Percentiles rank a stretch among this genome's conserved stretches.
phyloP scores from a whole-genome alignment of 768 basidiomycete genomes.

The Suillus spraguei region DNA sequence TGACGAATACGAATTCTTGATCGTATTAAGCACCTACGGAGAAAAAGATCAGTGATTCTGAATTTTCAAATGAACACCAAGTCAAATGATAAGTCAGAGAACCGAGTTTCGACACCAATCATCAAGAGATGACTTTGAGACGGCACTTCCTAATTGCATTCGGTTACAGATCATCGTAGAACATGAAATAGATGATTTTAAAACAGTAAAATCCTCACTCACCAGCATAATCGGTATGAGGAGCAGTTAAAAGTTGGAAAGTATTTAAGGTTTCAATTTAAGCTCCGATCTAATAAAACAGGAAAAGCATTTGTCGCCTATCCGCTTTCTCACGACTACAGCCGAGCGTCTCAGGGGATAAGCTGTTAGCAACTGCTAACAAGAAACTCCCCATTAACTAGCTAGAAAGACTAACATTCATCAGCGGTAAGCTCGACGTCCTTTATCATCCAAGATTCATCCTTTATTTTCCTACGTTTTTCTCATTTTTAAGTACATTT shows the following conservation, averaged over 20 bases:
- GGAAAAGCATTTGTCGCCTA: slow-evolving; percentile 27
- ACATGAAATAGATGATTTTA: not conserved
- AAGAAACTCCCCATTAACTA: slow-evolving; percentile 24
- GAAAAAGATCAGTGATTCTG: not conserved
- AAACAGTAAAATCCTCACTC: slow-evolving; percentile 13
- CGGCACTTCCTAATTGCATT: slow-evolving; percentile 41
- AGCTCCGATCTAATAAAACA: slow-evolving; percentile 34
- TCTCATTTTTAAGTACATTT: slow-evolving; percentile 13
- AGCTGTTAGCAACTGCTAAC: slow-evolving; percentile 35
- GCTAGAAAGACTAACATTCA: slow-evolving; percentile 8
- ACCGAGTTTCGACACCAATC: slow-evolving; percentile 37
- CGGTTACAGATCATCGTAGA: slow-evolving; percentile 34
- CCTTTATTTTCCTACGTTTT: slow-evolving; percentile 18
- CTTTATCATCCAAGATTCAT: slow-evolving; percentile 15
- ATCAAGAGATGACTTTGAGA: slow-evolving; percentile 30
- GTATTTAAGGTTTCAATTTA: slow-evolving; percentile 18
- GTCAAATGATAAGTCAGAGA: slow-evolving; percentile 27
- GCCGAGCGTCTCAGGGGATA: slow-evolving; percentile 39
- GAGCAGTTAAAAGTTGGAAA: not conserved
- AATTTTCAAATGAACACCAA: not conserved
- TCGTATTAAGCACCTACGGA: not conserved
- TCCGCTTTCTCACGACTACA: slow-evolving; percentile 38
- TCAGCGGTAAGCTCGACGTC: slow-evolving; percentile 28
- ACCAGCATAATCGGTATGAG: slow-evolving; percentile 18
- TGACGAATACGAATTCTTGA: not conserved